Base-by-base conservation (phyloP, 1,139 yeast species). In the Tardiomyces digboiensis region DNA sequence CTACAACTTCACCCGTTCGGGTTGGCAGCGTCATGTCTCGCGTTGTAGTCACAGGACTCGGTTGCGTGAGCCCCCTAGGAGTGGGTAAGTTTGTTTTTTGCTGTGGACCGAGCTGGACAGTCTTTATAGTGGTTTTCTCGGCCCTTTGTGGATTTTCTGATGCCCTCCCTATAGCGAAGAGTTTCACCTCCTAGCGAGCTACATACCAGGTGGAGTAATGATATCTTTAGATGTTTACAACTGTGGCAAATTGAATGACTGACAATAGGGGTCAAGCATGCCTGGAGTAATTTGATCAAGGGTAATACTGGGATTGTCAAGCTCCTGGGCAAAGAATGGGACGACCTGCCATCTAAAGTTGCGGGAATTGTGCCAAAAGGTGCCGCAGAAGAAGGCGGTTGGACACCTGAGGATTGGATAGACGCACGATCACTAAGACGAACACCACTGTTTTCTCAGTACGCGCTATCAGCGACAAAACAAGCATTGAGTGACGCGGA, bases 21-120 rank as follows among this genome's bases (percentile, higher is more conserved):
- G n/a, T n/a, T n/a, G n/a, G n/a, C n/a, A n/a, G n/a, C n/a, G 37
- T 20, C 22, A 26, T 39, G 21, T 18, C 41, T 6, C 41, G 95
- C 61, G 96, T 89, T 1, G 97, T 91, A 1, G 81, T 91, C 1
- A 91, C 98, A 0, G 98, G 98, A 0, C 61, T 89, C 14, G 98
- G 97, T 0, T 65, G 84, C 37, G 76, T 89, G 1, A 76, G 94
- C 1, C 98, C 98, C 0, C 65, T 91, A 5, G 98, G 97, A 0
- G 78, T 80, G 8, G 33, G 33, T 26, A 26, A 13, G 26, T 22
- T 7, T n/a, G 8, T 26, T 26, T 26, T 22, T 22, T 22, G 26
- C 12, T 8, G 26, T 22, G 10, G 12, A 22, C n/a, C n/a, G n/a
- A n/a, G n/a, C n/a, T n/a, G n/a, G n/a, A n/a, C n/a, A n/a, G n/a